phyloP scores from a whole-genome alignment of 139 green algal genomes.

The Picochlorum sp. region DNA sequence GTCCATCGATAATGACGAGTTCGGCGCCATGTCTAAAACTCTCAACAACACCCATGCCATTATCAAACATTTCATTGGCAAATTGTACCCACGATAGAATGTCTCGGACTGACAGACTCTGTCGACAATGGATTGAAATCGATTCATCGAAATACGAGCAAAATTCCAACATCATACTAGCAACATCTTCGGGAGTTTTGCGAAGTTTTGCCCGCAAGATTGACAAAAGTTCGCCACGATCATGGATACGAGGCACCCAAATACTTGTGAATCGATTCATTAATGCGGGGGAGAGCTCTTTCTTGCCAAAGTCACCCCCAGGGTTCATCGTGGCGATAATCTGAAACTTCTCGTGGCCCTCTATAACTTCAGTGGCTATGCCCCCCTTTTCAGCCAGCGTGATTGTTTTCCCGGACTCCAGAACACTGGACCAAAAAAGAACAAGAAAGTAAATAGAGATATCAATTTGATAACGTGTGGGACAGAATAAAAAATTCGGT shows the following conservation, averaged over 20 bases:
- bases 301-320: slow-evolving; percentile 89
- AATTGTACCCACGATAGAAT: slow-evolving; percentile 86
- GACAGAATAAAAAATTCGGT: too few species aligned
- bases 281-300: slow-evolving; percentile 94
- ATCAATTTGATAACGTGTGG: too few species aligned
- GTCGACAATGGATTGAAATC: slow-evolving; percentile 23
- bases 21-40: slow-evolving; percentile 84
- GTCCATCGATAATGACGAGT: slow-evolving; percentile 86
- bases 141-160: slow-evolving; percentile 60
- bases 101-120: slow-evolving; percentile 76
- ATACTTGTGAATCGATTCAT: slow-evolving; percentile 89
- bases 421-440: slow-evolving; percentile 51
- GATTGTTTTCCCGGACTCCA: slow-evolving; percentile 82
- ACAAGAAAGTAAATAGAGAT: too few species aligned
- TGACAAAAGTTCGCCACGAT: slow-evolving; percentile 50
- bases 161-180: slow-evolving; percentile 60
- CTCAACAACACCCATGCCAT: slow-evolving; percentile 13
- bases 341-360: slow-evolving; percentile 72
- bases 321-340: slow-evolving; percentile 98
- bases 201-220: slow-evolving; percentile 53
- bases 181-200: neutral
- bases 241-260: slow-evolving; percentile 71
- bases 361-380: slow-evolving; percentile 58
- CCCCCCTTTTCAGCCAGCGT: slow-evolving; percentile 94
- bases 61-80: slow-evolving; percentile 46